A percentile compares a stretch with the other conserved stretches of the same genome.
Evolutionary conservation across 75 land plant genomes (phyloP).

Genomic region (Sequoia sempervirens): DNA sequence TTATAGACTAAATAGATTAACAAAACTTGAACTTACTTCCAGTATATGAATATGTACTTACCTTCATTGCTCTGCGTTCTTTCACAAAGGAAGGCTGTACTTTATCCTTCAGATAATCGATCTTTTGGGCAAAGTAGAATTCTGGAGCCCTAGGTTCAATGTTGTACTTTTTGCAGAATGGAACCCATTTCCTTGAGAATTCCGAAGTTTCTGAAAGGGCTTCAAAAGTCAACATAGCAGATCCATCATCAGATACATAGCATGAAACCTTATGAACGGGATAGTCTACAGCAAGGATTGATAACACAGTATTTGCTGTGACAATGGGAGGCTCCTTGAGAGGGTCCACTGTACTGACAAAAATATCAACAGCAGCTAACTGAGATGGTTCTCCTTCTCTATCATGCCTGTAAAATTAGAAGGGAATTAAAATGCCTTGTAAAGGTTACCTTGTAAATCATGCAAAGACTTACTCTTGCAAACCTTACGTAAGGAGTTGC

Average conservation of each 20-base stretch:
- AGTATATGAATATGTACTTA: slow-evolving; percentile 7
- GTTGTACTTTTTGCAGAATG: slow-evolving; percentile 63
- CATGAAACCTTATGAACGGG: slow-evolving; percentile 79
- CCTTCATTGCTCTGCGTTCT: slow-evolving; percentile 75
- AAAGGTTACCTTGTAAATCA: neutral
- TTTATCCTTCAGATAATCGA: slow-evolving; percentile 70
- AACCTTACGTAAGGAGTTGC: too few relatives aligned
- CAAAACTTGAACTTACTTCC: neutral
- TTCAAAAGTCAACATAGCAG: slow-evolving; percentile 84
- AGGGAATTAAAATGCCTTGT: neutral
- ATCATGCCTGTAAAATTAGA: slow-evolving; percentile 49
- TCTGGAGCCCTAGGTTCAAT: slow-evolving; percentile 74
- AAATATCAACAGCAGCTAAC: slow-evolving; percentile 63
- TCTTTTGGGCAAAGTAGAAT: slow-evolving; percentile 69
- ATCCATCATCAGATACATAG: slow-evolving; percentile 94
- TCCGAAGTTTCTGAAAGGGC: slow-evolving; percentile 67
- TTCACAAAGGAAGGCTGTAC: slow-evolving; percentile 61
- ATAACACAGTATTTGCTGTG: slow-evolving; percentile 79
- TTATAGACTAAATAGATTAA: neutral
- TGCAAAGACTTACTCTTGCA: neutral
- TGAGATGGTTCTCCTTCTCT: slow-evolving; percentile 72
- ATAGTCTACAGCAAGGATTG: slow-evolving; percentile 83
- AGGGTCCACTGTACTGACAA: slow-evolving; percentile 80
- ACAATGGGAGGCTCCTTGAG: slow-evolving; percentile 82
- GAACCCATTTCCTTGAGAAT: slow-evolving; percentile 77